Evolutionary conservation across 2,329 filamentous ascomycete genomes (phyloP), one percentile per base, ranked within the genome.

Genomic region (Leptodontidium sp.): DNA sequence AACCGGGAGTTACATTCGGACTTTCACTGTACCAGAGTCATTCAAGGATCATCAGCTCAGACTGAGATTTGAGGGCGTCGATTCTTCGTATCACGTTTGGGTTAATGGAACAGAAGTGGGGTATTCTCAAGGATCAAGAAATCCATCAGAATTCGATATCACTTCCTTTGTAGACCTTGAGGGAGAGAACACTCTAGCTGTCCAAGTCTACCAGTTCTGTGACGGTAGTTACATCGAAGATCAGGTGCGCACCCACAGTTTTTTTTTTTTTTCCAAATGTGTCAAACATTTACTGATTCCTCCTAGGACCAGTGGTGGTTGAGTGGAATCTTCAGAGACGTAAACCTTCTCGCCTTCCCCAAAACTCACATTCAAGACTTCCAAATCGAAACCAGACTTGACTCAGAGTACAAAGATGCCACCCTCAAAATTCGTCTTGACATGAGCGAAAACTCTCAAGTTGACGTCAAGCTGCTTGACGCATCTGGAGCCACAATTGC

Each of bases 131-230:
- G 87, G 86, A 17, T 84, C 83, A 40, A 80, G 87, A 35, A 88
- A 88, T 71, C 84, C 87, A 1, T 82, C 84, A 5, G 87, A 89
- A 68, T 88, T 88, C 71, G 86, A 88, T 68, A 80, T 89, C n/a
- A 85, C 85, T 0, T 72, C 76, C 0, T 73, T 81, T 24, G 75
- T 87, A 2, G 45, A 72, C 55, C 35, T 67, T 1, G 67, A 72
- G 15, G 72, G 61, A 4, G 63, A 71, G 45, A 77, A 74, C 58
- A 69, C 65, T 5, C 55, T 88, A 9, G 81, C 82, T 4, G 85
- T 88, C 1, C 81, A 82, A 43, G 86, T 88, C 0, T 87, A 88
- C 70, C 85, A 88, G 73, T 86, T 82, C 74, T 87, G 82, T 35
- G 85, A 87, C 75, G 86, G 85, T n/a, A 84, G 82, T 2, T 87